These are phyloP conservation scores for Physcomitrellopsis africana DNA, from an alignment of 225 moss, liverwort and hornwort genomes.

Conservation along the genomic window DNA sequence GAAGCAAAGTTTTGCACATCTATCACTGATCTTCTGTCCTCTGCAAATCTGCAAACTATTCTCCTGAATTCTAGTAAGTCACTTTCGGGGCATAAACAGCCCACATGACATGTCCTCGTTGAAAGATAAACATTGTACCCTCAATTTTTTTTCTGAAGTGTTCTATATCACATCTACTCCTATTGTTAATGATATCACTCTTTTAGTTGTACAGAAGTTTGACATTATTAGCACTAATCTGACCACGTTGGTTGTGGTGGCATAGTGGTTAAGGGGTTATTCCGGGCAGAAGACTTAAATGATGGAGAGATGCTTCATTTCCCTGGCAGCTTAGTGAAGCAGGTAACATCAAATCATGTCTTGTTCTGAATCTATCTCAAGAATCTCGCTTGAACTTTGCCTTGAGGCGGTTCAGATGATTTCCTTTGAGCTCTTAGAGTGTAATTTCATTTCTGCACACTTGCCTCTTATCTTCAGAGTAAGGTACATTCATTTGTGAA, in stretches of 20 bases:
- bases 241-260: not conserved
- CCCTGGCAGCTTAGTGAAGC: constrained; percentile 27
- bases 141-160: no score
- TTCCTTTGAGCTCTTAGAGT: not conserved
- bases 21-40: constrained; percentile 33
- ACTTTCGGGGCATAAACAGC: not conserved
- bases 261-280: constrained; percentile 39
- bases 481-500: not conserved
- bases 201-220: not conserved
- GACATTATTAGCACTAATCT: not conserved
- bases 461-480: not conserved
- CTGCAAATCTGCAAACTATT: constrained; percentile 28
- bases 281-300: constrained; percentile 22
- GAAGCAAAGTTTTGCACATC: constrained; percentile 26
- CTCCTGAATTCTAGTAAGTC: constrained; percentile 28
- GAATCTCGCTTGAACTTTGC: not conserved
- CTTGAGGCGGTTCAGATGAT: not conserved
- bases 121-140: not conserved
- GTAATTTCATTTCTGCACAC: not conserved
- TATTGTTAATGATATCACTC: not conserved
- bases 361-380: not conserved
- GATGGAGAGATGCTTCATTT: constrained; percentile 41
- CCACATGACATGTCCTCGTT: not conserved
- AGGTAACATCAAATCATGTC: constrained; percentile 18
- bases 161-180: not conserved